Evolutionary conservation across 2,329 filamentous ascomycete species (phyloP).

Genomic region (Paracoccidioides brasiliensis): DNA sequence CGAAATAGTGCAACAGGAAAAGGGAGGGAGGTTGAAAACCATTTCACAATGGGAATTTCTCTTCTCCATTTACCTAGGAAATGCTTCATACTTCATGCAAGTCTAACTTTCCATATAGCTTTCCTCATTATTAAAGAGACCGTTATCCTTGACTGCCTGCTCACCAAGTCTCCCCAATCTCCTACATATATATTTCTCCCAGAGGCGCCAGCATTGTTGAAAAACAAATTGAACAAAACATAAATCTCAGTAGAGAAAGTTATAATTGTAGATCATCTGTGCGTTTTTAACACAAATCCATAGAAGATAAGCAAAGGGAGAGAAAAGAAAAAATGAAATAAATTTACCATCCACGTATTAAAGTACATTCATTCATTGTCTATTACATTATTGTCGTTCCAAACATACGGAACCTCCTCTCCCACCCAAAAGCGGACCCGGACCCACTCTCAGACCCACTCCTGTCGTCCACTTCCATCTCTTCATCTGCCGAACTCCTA

Average conservation of each 20-base stretch:
- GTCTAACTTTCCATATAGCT: too few species aligned
- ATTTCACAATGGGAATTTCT: too few species aligned
- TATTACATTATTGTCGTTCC: constrained; percentile 44
- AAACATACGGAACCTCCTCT: constrained; percentile 51
- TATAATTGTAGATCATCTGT: too few species aligned
- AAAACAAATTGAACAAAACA: too few species aligned
- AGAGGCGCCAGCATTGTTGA: neutral
- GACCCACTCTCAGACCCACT: too few species aligned
- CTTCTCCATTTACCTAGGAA: too few species aligned
- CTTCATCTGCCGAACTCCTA: constrained; percentile 18
- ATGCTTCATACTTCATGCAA: too few species aligned
- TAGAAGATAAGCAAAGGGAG: neutral
- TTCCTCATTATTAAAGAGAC: too few species aligned
- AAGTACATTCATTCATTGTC: too few species aligned
- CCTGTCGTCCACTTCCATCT: constrained; percentile 16
- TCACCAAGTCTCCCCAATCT: neutral
- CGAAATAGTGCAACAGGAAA: too few species aligned
- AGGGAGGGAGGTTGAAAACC: too few species aligned
- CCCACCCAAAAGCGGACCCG: constrained; percentile 38
- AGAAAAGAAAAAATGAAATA: neutral
- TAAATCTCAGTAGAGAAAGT: too few species aligned
- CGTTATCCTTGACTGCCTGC: neutral
- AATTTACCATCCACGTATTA: neutral
- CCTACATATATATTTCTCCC: neutral
- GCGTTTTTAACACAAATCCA: neutral